These are phyloP conservation scores for Penicillium sp. DNA, from an alignment of 2,329 filamentous ascomycete species.

Conservation along the genomic window DNA sequence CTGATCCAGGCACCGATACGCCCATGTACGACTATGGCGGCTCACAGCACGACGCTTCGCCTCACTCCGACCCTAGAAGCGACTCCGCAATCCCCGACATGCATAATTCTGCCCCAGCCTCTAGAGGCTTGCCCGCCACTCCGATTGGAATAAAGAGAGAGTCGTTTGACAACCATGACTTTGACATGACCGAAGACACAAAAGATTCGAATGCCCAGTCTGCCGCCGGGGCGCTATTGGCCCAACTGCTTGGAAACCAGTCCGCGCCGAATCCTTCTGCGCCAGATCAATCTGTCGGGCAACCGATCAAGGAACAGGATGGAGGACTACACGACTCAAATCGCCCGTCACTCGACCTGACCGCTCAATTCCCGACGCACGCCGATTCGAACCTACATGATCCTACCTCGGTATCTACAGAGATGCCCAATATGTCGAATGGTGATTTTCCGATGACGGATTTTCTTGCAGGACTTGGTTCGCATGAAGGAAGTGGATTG, in stretches of 20 bases:
- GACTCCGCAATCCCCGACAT: constrained; percentile 41
- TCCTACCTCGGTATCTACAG: constrained; percentile 12
- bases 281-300: constrained; percentile 10
- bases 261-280: constrained; percentile 22
- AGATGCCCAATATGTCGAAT: constrained; percentile 19
- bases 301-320: constrained; percentile 15
- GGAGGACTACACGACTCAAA: constrained; percentile 15
- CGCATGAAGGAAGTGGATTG: constrained; percentile 7
- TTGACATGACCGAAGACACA: constrained; percentile 25
- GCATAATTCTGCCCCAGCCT: constrained; percentile 39
- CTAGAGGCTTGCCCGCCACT: constrained; percentile 32
- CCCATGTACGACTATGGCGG: constrained; percentile 42
- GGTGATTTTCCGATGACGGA: constrained; percentile 18
- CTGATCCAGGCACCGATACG: constrained; percentile 43
- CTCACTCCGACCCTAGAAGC: constrained; percentile 32
- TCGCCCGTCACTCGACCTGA: constrained; percentile 8
- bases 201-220: constrained; percentile 40
- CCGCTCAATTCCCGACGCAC: background rate
- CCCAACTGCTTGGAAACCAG: constrained; percentile 43
- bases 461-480: constrained; percentile 15
- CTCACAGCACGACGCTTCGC: constrained; percentile 26
- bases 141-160: constrained; percentile 34
- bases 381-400: constrained; percentile 12
- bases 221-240: constrained; percentile 43
- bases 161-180: constrained; percentile 24